Percentiles rank a stretch among this genome's conserved stretches.
Evolutionary conservation across 2,329 filamentous ascomycete species (phyloP).

Genomic region (Botryotinia globosa): DNA sequence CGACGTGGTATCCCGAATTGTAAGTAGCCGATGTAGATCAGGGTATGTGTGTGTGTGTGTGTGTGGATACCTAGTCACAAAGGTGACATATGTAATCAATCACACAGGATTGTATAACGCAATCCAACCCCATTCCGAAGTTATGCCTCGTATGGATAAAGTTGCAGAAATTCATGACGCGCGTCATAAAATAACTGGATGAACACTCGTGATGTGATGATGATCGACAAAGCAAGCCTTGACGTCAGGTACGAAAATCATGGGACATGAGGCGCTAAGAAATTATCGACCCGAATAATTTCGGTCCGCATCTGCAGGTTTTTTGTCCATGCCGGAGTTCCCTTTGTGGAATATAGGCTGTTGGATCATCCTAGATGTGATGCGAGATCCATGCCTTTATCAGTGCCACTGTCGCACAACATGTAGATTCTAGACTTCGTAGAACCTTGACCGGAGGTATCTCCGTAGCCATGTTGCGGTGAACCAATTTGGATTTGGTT

Average conservation of each 20-base stretch:
- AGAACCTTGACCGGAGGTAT: background rate
- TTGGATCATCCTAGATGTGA: background rate
- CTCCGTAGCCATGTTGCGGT: background rate
- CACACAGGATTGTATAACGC: background rate
- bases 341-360: background rate
- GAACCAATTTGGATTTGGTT: background rate
- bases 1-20: constrained; percentile 2
- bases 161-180: background rate
- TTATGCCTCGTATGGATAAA: background rate
- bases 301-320: constrained; percentile 1
- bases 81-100: background rate
- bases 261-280: background rate
- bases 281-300: background rate
- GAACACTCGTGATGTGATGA: background rate
- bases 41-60: background rate
- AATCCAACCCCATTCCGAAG: background rate
- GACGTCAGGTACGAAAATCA: background rate
- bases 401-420: background rate
- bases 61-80: background rate
- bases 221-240: background rate
- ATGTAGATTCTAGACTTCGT: background rate
- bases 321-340: background rate
- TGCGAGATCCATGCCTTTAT: background rate
- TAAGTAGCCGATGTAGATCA: background rate
- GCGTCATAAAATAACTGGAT: background rate